Conservation (phyloP, 495 filamentous ascomycete genomes). For the Xylaria grammica region DNA sequence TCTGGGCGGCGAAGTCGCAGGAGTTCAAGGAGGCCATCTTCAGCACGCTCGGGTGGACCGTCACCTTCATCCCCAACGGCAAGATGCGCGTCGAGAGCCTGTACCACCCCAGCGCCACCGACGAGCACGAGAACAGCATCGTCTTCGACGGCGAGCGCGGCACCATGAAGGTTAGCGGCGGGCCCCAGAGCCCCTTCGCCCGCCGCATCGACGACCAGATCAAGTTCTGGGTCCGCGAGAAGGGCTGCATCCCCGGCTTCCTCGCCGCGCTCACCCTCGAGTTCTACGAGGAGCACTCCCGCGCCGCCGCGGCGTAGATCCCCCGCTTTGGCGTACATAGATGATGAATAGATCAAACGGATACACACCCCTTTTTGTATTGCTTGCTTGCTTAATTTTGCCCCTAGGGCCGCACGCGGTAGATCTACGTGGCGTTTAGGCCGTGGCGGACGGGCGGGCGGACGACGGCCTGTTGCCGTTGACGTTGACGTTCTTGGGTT, state of each 20-base stretch:
- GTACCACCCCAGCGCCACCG: constrained; percentile 70
- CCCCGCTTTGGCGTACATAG: too few species aligned
- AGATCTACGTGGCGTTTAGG: too few species aligned
- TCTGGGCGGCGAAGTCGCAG: constrained; percentile 83
- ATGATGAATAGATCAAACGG: too few species aligned
- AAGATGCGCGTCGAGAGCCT: constrained; percentile 84
- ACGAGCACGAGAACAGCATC: constrained; percentile 85
- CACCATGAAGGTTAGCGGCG: constrained; percentile 96
- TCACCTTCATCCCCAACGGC: constrained; percentile 91
- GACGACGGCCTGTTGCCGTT: too few species aligned
- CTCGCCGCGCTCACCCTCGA: constrained; percentile 87
- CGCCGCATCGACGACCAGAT: constrained; percentile 80
- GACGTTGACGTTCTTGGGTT: too few species aligned
- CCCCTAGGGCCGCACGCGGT: too few species aligned
- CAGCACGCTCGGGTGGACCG: constrained; percentile 85
- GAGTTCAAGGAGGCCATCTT: constrained; percentile 95
- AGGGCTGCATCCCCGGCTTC: constrained; percentile 90
- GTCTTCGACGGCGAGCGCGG: constrained; percentile 96
- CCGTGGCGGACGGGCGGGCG: too few species aligned
- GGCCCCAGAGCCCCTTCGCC: constrained; percentile 84
- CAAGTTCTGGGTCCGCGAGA: constrained; percentile 91
- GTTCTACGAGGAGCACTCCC: constrained; percentile 79
- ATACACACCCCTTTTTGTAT: too few species aligned
- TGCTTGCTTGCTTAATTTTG: too few species aligned
- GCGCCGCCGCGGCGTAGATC: constrained; percentile 23